A percentile compares a stretch with the other conserved stretches of the same genome.
Evolutionary conservation across 2,329 filamentous ascomycete species (phyloP).

Genomic region (Colletotrichum sp.): DNA sequence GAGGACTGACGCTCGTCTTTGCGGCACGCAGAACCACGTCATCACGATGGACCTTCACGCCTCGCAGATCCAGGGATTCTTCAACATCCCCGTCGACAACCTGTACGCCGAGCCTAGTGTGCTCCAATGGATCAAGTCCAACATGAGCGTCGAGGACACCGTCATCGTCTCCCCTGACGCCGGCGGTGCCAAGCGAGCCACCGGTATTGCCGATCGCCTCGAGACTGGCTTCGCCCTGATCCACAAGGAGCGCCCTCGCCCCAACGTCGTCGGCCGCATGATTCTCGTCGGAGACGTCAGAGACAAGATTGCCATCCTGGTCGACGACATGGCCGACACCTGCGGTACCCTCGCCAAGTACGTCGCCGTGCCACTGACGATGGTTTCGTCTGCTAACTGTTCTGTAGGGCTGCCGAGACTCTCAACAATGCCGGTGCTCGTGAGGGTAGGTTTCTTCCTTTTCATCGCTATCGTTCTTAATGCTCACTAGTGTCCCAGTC

Average conservation of each 20-base stretch:
- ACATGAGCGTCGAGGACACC: slow-evolving; percentile 75
- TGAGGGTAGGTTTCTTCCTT: neutral
- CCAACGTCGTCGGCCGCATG: slow-evolving; percentile 90
- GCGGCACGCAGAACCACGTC: slow-evolving; percentile 39
- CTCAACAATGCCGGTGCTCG: slow-evolving; percentile 13
- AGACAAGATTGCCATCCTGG: slow-evolving; percentile 91
- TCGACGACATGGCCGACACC: slow-evolving; percentile 98
- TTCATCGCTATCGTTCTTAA: neutral
- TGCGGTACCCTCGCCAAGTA: slow-evolving; percentile 87
- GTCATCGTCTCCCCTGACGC: slow-evolving; percentile 90
- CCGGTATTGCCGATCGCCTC: slow-evolving; percentile 83
- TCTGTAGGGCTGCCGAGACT: slow-evolving; percentile 14
- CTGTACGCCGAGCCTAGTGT: slow-evolving; percentile 88
- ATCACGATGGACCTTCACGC: slow-evolving; percentile 92
- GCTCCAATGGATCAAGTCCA: slow-evolving; percentile 82
- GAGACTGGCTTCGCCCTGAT: slow-evolving; percentile 86
- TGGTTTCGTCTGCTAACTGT: neutral
- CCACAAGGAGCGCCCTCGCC: slow-evolving; percentile 71
- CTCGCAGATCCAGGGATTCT: slow-evolving; percentile 87
- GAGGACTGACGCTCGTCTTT: neutral
- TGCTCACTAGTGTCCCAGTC: slow-evolving; percentile 36
- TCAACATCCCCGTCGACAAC: slow-evolving; percentile 72
- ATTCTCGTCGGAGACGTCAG: slow-evolving; percentile 91
- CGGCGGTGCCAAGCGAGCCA: slow-evolving; percentile 85
- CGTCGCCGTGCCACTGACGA: slow-evolving; percentile 45